Base-by-base conservation (phyloP, 2,329 filamentous ascomycete genomes). In the Xylaria multiplex region DNA sequence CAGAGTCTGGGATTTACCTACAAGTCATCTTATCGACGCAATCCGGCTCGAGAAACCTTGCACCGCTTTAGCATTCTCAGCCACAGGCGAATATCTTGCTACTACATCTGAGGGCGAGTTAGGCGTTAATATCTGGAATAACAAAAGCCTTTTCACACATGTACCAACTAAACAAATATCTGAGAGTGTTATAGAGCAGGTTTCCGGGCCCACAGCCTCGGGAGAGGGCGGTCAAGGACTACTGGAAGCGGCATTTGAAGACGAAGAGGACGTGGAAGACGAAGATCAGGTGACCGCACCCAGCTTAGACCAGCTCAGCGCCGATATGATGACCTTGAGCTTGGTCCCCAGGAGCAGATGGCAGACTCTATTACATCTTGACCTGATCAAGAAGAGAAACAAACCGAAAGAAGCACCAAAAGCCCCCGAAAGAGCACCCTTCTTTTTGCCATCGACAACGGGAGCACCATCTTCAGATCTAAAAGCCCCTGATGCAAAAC, bases 51-150 rank as follows among this genome's bases (percentile, higher is more conserved):
- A 90, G 62, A 91, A 86, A 60, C 89, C 90, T 11, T 97, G 94
- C 77, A 96, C 90, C 16, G 90, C 93, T 2, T 83, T 99, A 13
- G 89, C 94, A 7, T 97, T 98, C 83, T 97, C 96, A 0, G 85
- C 85, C 1, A 97, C 93, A 0, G 96, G 95, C 14, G 96, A 99
- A 75, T 98, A 93, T 73, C 86, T 99, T n/a, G 96, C 96, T 3
- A 96, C 94, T 3, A 91, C 93, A 0, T 90, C 93, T 59, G 88
- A 93, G 60, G 91, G 91, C 64, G 89, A 90, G 69, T 86, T 97
- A 1, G 96, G 96, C 13, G 90, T 99, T n/a, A 90, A 93, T 71
- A 88, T 99, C 54, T 99, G 96, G 95, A 97, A 93, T 24, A 99
- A 99, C 80, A 92, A 92, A 75, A 91, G 91, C 0, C 83, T 98